Base-by-base conservation (phyloP, 2,329 filamentous ascomycete species). In the Stagonosporopsis tanaceti region DNA sequence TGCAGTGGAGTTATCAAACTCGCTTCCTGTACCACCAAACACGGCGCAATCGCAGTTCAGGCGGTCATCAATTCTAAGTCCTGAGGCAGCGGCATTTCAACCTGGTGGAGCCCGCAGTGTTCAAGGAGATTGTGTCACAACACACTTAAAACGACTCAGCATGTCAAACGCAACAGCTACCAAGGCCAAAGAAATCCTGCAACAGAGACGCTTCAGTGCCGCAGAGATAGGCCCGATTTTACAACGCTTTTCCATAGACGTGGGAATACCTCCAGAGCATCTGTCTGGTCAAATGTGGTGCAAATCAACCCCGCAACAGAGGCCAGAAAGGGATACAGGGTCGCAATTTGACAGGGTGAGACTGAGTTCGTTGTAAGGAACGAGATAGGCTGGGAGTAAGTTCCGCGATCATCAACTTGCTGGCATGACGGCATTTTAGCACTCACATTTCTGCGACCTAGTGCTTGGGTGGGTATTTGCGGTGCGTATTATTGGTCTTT, bases 61-160 rank as follows among this genome's bases (percentile, higher is more conserved):
- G 27, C 32, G 50, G n/a, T 25, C 22, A 2, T 64, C 64, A 2
- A 22, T 37, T 8, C 59, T 73, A 17, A 68, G 63, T 37, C 64
- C 71, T 1, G 60, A 59, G 17, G 72, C 72, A 35, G 50, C 57
- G 12, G 53, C 52, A 7, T 75, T 76, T 40, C 45, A 68, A 47
- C 68, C 71, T 3, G 55, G 12, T 25, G 28, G 14, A 17, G 25
- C 30, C 25, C 6, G 12, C 30, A 30, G 41, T 25, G 37, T 47
- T 17, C 14, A 30, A 41, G 20, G 25, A n/a, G 17, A 32, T 9
- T 22, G 41, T 15, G 8, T 7, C 8, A 44, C 24, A 38, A 46
- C 34, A 8, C 38, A 59, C 14, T 30, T 68, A 14, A 62, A 67
- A 42, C 64, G 62, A 39, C 61, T 69, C 22, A 67, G 61, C 53